Percentiles rank a stretch among this genome's conserved stretches.
Evolutionary conservation across 768 basidiomycete genomes (phyloP).

Genomic region (Fomitopsis serialis): DNA sequence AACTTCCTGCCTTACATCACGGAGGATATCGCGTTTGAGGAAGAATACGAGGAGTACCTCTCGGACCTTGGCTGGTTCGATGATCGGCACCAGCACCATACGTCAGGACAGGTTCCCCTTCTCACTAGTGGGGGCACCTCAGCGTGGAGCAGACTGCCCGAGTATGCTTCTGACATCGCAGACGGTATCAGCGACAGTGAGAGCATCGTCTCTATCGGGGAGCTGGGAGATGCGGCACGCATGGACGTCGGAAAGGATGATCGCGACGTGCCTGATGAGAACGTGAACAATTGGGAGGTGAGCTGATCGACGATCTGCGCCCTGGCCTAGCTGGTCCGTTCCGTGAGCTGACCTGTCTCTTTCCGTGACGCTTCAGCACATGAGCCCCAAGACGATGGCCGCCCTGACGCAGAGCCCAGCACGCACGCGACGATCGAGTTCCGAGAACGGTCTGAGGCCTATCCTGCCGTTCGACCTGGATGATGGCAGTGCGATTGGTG

Average conservation of each 20-base stretch:
- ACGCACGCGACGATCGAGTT: constrained; percentile 71
- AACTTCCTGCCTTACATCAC: constrained; percentile 88
- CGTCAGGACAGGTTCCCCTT: constrained; percentile 35
- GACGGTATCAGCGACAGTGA: constrained; percentile 94
- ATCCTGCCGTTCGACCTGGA: constrained; percentile 75
- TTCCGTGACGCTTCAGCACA: constrained; percentile 54
- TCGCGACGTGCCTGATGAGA: constrained; percentile 65
- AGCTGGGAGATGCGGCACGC: constrained; percentile 76
- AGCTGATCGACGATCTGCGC: constrained; percentile 18
- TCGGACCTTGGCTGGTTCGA: constrained; percentile 81
- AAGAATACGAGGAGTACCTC: constrained; percentile 94
- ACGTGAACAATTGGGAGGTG: constrained; percentile 96
- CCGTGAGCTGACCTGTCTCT: not conserved
- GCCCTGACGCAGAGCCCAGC: constrained; percentile 90
- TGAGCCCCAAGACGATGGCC: constrained; percentile 95
- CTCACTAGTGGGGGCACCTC: constrained; percentile 32
- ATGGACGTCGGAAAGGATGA: constrained; percentile 59
- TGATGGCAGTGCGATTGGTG: constrained; percentile 65
- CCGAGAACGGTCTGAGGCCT: constrained; percentile 73
- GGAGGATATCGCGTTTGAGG: constrained; percentile 92
- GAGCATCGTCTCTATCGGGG: constrained; percentile 85
- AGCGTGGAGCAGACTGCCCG: constrained; percentile 83
- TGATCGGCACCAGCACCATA: constrained; percentile 36
- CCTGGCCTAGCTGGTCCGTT: not conserved
- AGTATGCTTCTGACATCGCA: constrained; percentile 72